These are phyloP conservation scores for Coelastrella sp. DNA, from an alignment of 139 green algal genomes.

Conservation along the genomic window DNA sequence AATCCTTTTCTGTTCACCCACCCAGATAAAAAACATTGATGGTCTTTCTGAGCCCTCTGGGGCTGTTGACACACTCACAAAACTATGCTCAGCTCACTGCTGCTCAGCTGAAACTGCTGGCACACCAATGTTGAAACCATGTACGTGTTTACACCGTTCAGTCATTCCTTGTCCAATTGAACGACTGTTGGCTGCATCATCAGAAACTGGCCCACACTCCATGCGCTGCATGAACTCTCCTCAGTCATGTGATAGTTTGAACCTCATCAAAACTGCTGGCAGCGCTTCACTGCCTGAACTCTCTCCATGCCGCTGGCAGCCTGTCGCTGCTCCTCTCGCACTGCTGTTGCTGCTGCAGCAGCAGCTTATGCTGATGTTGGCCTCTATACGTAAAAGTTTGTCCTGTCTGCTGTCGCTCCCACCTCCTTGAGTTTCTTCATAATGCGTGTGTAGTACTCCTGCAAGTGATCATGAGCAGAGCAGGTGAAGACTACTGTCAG, in stretches of 20 bases:
- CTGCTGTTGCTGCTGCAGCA: neutral
- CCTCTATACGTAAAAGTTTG: slow-evolving; percentile 93
- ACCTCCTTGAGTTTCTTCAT: slow-evolving; percentile 99
- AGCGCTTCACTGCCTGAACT: neutral
- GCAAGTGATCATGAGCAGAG: neutral
- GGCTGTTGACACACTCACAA: neutral
- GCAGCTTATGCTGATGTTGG: neutral
- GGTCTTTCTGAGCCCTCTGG: too few relatives aligned
- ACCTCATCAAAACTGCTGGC: neutral
- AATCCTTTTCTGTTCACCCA: too few relatives aligned
- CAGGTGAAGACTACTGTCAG: neutral
- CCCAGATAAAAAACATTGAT: too few relatives aligned
- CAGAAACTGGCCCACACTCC: too few relatives aligned
- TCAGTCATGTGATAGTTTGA: too few relatives aligned
- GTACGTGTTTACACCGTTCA: neutral
- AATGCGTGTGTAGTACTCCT: slow-evolving; percentile 96
- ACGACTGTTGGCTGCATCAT: neutral
- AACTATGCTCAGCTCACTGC: neutral
- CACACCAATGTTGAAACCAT: neutral
- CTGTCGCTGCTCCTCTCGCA: neutral
- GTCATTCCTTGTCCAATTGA: neutral
- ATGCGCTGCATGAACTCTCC: too few relatives aligned
- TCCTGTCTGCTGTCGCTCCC: slow-evolving; percentile 88
- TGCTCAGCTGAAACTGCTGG: neutral
- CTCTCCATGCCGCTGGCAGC: neutral